A percentile compares a stretch with the other conserved stretches of the same genome.
phyloP scores from a whole-genome alignment of 352 stramenopile genomes.

The Hyphochytrium catenoides region DNA sequence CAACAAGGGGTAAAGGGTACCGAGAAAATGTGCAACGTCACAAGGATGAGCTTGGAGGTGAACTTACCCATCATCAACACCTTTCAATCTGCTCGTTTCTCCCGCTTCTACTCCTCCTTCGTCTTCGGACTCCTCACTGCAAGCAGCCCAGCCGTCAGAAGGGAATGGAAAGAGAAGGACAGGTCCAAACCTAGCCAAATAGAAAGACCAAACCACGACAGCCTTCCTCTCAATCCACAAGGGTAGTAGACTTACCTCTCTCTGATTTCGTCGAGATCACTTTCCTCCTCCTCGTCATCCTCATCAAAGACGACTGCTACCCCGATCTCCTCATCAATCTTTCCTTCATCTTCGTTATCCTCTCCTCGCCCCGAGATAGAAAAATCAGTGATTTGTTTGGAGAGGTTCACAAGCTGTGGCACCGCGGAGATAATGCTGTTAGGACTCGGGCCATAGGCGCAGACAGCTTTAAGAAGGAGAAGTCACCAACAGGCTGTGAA shows the following conservation, averaged over 20 bases:
- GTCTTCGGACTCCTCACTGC: slow-evolving; percentile 21
- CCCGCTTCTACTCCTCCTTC: slow-evolving; percentile 2
- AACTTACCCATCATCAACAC: too few species aligned
- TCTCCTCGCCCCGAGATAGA: slow-evolving; percentile 11
- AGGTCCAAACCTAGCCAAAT: slow-evolving; percentile 9
- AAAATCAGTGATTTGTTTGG: slow-evolving; percentile 70
- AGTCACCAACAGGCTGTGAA: too few species aligned
- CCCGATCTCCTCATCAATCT: slow-evolving; percentile 90
- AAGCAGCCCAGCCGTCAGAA: slow-evolving; percentile 6
- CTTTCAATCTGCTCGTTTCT: slow-evolving; percentile 43
- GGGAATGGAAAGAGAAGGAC: background rate
- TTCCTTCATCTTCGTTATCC: slow-evolving; percentile 25
- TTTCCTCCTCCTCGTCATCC: slow-evolving; percentile 81
- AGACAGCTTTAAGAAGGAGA: too few species aligned
- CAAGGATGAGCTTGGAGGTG: too few species aligned
- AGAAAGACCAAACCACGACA: too few species aligned
- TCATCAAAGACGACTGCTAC: slow-evolving; percentile 95
- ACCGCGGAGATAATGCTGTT: too few species aligned
- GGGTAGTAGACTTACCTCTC: slow-evolving; percentile 30
- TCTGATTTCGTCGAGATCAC: slow-evolving; percentile 70
- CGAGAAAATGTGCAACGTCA: too few species aligned
- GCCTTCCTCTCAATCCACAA: too few species aligned
- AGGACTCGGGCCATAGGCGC: too few species aligned
- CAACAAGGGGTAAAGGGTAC: too few species aligned
- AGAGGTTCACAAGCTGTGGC: slow-evolving; percentile 53